phyloP scores from a whole-genome alignment of 768 basidiomycete genomes.

The Leucocoprinus sp. region DNA sequence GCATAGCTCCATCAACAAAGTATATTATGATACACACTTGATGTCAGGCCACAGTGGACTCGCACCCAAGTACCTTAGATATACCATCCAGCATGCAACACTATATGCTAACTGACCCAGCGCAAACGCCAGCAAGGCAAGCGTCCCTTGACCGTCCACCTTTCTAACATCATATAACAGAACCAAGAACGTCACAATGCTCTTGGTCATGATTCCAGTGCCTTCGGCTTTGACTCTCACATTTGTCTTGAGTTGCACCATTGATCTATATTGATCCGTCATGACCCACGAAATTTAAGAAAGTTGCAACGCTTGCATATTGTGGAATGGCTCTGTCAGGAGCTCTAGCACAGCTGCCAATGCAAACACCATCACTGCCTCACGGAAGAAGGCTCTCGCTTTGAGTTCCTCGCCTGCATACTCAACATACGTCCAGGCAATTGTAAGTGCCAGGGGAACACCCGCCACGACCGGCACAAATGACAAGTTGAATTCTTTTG shows the following conservation, averaged over 20 bases:
- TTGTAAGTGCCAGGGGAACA: slow-evolving; percentile 48
- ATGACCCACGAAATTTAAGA: neutral
- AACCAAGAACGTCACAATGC: slow-evolving; percentile 59
- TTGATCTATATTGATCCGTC: slow-evolving; percentile 38
- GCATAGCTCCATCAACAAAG: neutral
- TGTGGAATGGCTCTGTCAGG: slow-evolving; percentile 75
- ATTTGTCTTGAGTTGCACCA: slow-evolving; percentile 56
- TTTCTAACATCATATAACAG: slow-evolving; percentile 42
- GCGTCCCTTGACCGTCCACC: slow-evolving; percentile 24
- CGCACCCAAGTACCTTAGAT: slow-evolving; percentile 35
- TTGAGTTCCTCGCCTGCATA: slow-evolving; percentile 46
- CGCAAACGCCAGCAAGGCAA: slow-evolving; percentile 78
- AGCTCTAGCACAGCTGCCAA: slow-evolving; percentile 72
- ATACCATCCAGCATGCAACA: slow-evolving; percentile 44
- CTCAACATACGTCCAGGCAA: slow-evolving; percentile 44
- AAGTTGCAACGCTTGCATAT: slow-evolving; percentile 37
- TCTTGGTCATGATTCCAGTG: slow-evolving; percentile 65
- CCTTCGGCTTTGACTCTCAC: slow-evolving; percentile 85
- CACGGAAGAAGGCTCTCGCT: slow-evolving; percentile 55
- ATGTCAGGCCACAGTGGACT: slow-evolving; percentile 6
- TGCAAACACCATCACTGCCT: slow-evolving; percentile 63
- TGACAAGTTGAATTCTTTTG: slow-evolving; percentile 34
- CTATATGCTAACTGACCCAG: slow-evolving; percentile 78
- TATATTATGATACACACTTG: neutral
- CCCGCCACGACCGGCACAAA: slow-evolving; percentile 66